Evolutionary conservation across 1,284 basidiomycete species (phyloP).

Genomic region (Pseudozyma flocculosa): DNA sequence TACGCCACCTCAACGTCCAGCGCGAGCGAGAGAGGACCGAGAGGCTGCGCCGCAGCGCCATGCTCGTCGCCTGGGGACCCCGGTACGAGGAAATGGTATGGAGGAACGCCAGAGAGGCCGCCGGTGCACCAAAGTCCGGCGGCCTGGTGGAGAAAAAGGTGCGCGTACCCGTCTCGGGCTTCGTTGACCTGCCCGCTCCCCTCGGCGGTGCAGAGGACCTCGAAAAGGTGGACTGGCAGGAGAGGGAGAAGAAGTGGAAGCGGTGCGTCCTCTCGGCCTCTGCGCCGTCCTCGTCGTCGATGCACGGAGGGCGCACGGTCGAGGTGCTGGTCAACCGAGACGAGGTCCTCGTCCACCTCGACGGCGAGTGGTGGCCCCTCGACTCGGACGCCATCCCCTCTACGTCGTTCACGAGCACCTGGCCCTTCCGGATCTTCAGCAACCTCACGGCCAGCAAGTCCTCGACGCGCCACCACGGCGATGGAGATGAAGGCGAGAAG

Average conservation of each 20-base stretch:
- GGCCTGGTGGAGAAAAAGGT: slow-evolving; percentile 45
- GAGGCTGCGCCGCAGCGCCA: slow-evolving; percentile 34
- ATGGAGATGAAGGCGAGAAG: too few relatives aligned
- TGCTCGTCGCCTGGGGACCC: slow-evolving; percentile 47
- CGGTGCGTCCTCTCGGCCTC: background rate
- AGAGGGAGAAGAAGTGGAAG: slow-evolving; percentile 24
- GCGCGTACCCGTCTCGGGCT: slow-evolving; percentile 44
- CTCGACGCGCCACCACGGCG: too few relatives aligned
- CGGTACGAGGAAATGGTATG: slow-evolving; percentile 42
- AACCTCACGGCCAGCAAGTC: too few relatives aligned
- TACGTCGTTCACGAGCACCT: slow-evolving; percentile 20
- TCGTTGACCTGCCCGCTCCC: slow-evolving; percentile 33
- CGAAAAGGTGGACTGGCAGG: slow-evolving; percentile 46
- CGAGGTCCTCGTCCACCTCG: slow-evolving; percentile 25
- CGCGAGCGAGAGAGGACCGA: slow-evolving; percentile 38
- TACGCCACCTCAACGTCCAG: slow-evolving; percentile 31
- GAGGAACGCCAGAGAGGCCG: too few relatives aligned
- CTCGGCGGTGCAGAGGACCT: slow-evolving; percentile 6
- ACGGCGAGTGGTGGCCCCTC: slow-evolving; percentile 36
- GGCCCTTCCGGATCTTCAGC: slow-evolving; percentile 34
- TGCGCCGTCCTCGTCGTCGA: too few relatives aligned
- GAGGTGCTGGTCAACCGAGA: background rate
- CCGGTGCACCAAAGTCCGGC: too few relatives aligned
- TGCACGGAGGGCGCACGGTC: background rate
- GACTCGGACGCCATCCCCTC: slow-evolving; percentile 28